Percentiles rank a stretch among this genome's conserved stretches.
Conservation (phyloP, 768 basidiomycete species). For the Amanita inopinata region DNA sequence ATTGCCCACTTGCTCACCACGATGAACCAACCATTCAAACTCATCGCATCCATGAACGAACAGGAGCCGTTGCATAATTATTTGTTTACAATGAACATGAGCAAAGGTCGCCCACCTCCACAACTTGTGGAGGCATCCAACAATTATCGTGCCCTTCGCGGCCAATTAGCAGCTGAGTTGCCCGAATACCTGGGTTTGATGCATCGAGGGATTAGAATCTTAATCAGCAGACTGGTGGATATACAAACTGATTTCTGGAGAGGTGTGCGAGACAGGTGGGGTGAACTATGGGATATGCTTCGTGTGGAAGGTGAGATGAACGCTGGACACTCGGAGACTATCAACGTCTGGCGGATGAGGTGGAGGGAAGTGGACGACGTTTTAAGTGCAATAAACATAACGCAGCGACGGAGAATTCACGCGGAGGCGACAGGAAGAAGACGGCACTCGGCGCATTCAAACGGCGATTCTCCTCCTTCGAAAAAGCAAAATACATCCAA, state of each 20-base stretch:
- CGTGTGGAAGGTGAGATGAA: constrained; percentile 62
- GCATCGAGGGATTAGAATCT: constrained; percentile 46
- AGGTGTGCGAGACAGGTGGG: constrained; percentile 57
- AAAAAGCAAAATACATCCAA: constrained; percentile 5
- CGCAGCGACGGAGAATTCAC: constrained; percentile 7
- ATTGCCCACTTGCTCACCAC: constrained; percentile 49
- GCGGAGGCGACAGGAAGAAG: constrained; percentile 7
- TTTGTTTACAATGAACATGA: constrained; percentile 56
- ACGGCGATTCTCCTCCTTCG: constrained; percentile 12
- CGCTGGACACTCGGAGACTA: constrained; percentile 57
- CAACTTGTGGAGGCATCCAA: constrained; percentile 64
- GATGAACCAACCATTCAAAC: constrained; percentile 51
- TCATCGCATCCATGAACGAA: constrained; percentile 63
- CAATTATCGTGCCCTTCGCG: constrained; percentile 69
- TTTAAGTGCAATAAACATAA: constrained; percentile 15
- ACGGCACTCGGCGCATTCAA: constrained; percentile 10
- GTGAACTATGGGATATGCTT: constrained; percentile 79
- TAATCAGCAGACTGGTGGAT: constrained; percentile 40
- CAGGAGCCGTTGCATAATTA: constrained; percentile 66
- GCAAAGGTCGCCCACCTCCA: constrained; percentile 58
- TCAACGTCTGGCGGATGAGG: constrained; percentile 59
- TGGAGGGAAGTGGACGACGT: constrained; percentile 58
- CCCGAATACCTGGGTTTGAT: constrained; percentile 52
- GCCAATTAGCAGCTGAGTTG: constrained; percentile 61
- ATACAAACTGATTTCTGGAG: constrained; percentile 54